These are phyloP conservation scores for Xylaria sp. DNA, from an alignment of 2,329 filamentous ascomycete genomes.

Conservation along the genomic window DNA sequence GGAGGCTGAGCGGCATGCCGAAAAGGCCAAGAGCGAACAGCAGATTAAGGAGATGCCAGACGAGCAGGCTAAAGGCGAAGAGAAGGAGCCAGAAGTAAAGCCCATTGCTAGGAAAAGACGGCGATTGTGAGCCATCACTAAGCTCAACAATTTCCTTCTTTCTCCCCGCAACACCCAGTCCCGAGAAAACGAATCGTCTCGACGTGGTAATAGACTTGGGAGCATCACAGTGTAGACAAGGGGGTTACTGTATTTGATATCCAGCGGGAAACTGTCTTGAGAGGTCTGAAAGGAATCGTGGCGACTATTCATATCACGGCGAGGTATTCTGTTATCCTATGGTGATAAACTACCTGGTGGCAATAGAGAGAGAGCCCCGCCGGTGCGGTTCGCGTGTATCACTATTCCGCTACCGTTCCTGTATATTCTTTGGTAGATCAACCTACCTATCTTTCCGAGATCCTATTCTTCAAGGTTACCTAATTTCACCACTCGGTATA, in stretches of 20 bases:
- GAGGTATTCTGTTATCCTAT: background rate
- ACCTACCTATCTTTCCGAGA: background rate
- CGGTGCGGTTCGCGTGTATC: background rate
- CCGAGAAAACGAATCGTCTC: background rate
- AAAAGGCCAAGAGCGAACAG: conserved; percentile 32
- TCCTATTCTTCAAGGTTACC: background rate
- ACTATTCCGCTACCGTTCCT: background rate
- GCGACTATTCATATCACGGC: background rate
- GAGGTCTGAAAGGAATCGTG: background rate
- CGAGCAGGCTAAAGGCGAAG: conserved; percentile 13
- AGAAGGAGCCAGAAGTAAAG: conserved; percentile 22
- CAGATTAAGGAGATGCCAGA: conserved; percentile 28
- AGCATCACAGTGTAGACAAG: background rate
- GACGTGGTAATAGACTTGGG: background rate
- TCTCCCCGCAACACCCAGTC: background rate
- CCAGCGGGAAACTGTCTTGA: background rate
- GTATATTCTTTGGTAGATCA: background rate
- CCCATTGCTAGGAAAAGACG: conserved; percentile 21
- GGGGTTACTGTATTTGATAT: conserved; percentile 15
- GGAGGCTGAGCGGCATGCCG: conserved; percentile 38
- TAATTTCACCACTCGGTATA: background rate
- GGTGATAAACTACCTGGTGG: background rate
- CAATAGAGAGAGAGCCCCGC: background rate
- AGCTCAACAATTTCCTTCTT: background rate
- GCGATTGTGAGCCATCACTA: background rate